Percentiles rank a stretch among this genome's conserved stretches.
Evolutionary conservation across 176 grass and related monocot genomes (phyloP).

Genomic region (Cenchrus fungigraminus): DNA sequence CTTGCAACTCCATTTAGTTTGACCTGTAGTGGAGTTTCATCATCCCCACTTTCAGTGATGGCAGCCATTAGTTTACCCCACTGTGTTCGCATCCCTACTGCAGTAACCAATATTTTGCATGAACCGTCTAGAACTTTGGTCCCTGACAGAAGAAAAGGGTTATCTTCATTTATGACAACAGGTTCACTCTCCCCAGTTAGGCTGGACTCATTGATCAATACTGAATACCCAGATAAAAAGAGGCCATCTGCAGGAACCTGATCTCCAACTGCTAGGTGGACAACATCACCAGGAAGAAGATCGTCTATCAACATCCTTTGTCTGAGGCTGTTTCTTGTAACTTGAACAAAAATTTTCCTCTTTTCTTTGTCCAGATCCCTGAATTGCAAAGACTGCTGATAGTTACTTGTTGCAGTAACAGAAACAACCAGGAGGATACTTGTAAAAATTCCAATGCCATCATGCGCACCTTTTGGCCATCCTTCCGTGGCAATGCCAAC

Average conservation of each 20-base stretch:
- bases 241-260: conserved; percentile 76
- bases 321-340: conserved; percentile 55
- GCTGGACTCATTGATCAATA: conserved; percentile 68
- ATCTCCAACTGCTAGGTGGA: conserved; percentile 66
- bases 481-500: conserved; percentile 59
- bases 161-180: conserved; percentile 51
- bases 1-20: conserved; percentile 72
- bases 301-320: conserved; percentile 64
- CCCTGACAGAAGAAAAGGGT: conserved; percentile 70
- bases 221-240: conserved; percentile 64
- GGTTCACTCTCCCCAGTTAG: conserved; percentile 79
- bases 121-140: conserved; percentile 70
- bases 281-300: conserved; percentile 68
- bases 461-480: conserved; percentile 62
- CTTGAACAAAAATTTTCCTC: conserved; percentile 68
- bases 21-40: conserved; percentile 70
- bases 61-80: conserved; percentile 73
- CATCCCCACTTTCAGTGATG: conserved; percentile 62
- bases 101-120: conserved; percentile 64
- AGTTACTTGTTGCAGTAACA: conserved; percentile 69
- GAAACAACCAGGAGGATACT: conserved; percentile 72
- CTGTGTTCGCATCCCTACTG: conserved; percentile 69
- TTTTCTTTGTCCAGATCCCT: conserved; percentile 80
- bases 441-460: conserved; percentile 67
- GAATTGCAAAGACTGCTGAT: conserved; percentile 75